These are phyloP conservation scores for Myotisia sp. DNA, from an alignment of 2,329 filamentous ascomycete genomes.

Conservation along the genomic window DNA sequence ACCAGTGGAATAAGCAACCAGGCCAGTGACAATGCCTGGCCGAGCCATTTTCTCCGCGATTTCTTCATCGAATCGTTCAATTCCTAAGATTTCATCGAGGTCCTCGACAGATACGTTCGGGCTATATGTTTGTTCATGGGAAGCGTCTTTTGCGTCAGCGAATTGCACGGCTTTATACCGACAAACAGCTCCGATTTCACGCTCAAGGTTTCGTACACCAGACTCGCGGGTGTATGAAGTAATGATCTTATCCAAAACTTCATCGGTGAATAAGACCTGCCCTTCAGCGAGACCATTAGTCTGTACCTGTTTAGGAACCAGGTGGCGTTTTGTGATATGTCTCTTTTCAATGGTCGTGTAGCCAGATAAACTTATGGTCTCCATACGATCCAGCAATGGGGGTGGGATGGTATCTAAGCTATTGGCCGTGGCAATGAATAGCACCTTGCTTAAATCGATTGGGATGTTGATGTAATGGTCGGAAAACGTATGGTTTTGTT, in stretches of 20 bases:
- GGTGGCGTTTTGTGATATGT: slow-evolving; percentile 79
- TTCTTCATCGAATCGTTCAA: slow-evolving; percentile 89
- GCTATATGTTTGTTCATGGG: slow-evolving; percentile 54
- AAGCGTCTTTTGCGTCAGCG: slow-evolving; percentile 71
- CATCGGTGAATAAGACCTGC: slow-evolving; percentile 62
- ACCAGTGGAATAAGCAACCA: slow-evolving; percentile 86
- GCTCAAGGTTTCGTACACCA: slow-evolving; percentile 88
- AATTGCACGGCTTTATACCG: slow-evolving; percentile 91
- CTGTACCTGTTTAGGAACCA: slow-evolving; percentile 91
- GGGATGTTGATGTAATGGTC: slow-evolving; percentile 96
- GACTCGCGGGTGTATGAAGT: slow-evolving; percentile 93
- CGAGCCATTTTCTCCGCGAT: slow-evolving; percentile 71
- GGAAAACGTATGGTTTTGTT: slow-evolving; percentile 88
- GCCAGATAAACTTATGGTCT: slow-evolving; percentile 81
- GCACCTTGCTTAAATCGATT: slow-evolving; percentile 85
- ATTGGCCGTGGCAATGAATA: slow-evolving; percentile 97
- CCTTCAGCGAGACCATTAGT: slow-evolving; percentile 69
- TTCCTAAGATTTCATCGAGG: slow-evolving; percentile 78
- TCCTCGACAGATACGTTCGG: slow-evolving; percentile 62
- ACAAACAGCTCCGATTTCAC: slow-evolving; percentile 88
- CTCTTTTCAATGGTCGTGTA: slow-evolving; percentile 96
- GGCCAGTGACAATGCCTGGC: slow-evolving; percentile 85
- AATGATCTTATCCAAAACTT: slow-evolving; percentile 88
- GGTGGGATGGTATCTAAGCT: slow-evolving; percentile 85
- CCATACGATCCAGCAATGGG: slow-evolving; percentile 92